A percentile compares a stretch with the other conserved stretches of the same genome.
phyloP scores from a whole-genome alignment of 768 basidiomycete species.

The Rubroboletus satanas region DNA sequence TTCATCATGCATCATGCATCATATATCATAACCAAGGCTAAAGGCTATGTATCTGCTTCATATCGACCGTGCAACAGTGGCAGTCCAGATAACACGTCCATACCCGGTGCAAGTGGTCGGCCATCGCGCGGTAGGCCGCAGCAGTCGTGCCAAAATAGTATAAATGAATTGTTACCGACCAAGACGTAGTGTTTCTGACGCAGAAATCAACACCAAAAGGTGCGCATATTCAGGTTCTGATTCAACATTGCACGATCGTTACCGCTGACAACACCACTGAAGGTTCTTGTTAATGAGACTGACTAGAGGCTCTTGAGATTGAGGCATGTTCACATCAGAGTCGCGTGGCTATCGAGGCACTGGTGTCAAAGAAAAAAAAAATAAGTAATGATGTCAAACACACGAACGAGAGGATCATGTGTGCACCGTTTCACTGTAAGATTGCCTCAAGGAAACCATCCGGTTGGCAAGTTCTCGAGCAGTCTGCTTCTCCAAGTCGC shows the following conservation, averaged over 20 bases:
- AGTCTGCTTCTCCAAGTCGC: slow-evolving; percentile 16
- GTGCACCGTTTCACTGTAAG: neutral
- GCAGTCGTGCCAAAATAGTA: neutral
- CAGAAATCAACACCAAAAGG: neutral
- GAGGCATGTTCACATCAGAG: neutral
- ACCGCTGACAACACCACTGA: neutral
- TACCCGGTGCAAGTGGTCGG: neutral
- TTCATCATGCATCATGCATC: no score
- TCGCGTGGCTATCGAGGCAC: neutral
- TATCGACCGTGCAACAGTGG: neutral
- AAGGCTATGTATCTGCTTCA: neutral
- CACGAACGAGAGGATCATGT: neutral
- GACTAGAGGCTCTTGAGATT: neutral
- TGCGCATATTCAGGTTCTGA: neutral
- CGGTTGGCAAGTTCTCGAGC: slow-evolving; percentile 19
- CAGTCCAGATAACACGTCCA: neutral
- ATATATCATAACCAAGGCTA: no score
- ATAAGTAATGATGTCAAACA: neutral
- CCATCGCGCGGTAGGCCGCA: neutral
- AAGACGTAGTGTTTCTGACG: neutral
- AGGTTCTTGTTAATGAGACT: neutral
- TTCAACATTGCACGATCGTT: no score
- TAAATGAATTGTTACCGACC: neutral
- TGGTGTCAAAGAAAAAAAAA: neutral
- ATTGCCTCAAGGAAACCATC: slow-evolving; percentile 2